Percentiles rank a stretch among this genome's conserved stretches.
Conservation (phyloP, 2,329 filamentous ascomycete species). For the Apiospora kogelbergensis region DNA sequence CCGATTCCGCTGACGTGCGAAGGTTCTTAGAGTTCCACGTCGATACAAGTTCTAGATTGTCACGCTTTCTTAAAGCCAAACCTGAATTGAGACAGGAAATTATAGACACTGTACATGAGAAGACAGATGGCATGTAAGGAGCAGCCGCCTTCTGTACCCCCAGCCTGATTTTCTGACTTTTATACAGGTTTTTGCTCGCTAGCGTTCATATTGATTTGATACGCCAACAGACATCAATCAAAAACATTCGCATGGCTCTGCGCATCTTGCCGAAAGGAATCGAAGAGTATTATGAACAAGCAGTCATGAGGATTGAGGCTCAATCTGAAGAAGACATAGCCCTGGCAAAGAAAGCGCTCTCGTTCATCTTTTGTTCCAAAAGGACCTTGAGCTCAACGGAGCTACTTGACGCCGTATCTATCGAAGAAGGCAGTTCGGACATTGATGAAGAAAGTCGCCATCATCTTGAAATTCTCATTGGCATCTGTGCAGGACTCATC, state of each 20-base stretch:
- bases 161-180: neutral
- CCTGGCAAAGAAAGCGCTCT: neutral
- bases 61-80: neutral
- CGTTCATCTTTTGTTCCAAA: neutral
- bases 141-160: neutral
- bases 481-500: neutral
- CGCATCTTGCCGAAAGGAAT: neutral
- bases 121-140: neutral
- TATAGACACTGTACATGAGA: neutral
- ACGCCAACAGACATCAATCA: neutral
- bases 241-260: neutral
- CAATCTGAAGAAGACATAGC: neutral
- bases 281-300: neutral
- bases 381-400: neutral
- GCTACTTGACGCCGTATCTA: neutral
- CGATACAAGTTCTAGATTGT: neutral
- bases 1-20: neutral
- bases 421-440: neutral
- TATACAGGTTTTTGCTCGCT: neutral
- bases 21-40: neutral
- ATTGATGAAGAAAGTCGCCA: neutral
- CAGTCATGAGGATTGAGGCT: neutral
- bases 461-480: neutral
- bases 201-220: neutral
- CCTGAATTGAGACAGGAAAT: neutral